phyloP scores from a whole-genome alignment of 2,329 filamentous ascomycete genomes.

The Tolypocladium tundrense region DNA sequence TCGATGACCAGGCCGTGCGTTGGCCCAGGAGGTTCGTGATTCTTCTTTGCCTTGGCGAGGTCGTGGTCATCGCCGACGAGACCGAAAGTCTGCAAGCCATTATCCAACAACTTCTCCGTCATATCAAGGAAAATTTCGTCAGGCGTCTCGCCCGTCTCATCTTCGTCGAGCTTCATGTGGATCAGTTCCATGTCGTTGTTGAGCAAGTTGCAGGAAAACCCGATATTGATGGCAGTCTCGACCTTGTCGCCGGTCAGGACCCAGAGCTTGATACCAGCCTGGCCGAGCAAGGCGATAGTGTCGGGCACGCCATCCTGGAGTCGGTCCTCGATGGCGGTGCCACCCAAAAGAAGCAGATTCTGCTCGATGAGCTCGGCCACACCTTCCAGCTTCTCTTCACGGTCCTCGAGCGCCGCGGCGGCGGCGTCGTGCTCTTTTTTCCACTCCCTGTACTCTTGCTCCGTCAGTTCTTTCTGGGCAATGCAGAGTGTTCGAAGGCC shows the following conservation, averaged over 20 bases:
- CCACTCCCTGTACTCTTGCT: constrained; percentile 79
- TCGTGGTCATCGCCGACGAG: constrained; percentile 82
- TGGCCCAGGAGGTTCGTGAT: constrained; percentile 74
- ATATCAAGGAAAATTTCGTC: constrained; percentile 42
- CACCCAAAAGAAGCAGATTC: constrained; percentile 76
- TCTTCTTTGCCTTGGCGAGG: constrained; percentile 64
- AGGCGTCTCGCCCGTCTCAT: constrained; percentile 40
- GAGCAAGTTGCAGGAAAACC: constrained; percentile 94
- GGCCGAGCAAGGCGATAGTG: constrained; percentile 80
- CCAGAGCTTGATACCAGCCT: constrained; percentile 97
- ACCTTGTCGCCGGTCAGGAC: constrained; percentile 97
- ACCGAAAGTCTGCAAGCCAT: constrained; percentile 60
- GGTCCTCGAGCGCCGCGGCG: constrained; percentile 69
- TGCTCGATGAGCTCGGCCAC: constrained; percentile 87
- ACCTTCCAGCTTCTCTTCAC: constrained; percentile 86
- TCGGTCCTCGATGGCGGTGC: constrained; percentile 94
- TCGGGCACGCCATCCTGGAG: constrained; percentile 95
- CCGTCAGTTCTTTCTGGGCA: constrained; percentile 68
- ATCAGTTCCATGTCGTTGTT: constrained; percentile 98
- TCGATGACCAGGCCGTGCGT: constrained; percentile 94
- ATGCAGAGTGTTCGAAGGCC: constrained; percentile 92
- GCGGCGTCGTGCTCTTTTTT: constrained; percentile 80
- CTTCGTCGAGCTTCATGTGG: constrained; percentile 74
- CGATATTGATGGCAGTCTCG: constrained; percentile 98
- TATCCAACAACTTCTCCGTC: constrained; percentile 63